Evolutionary conservation across 768 basidiomycete genomes (phyloP), one percentile per base, ranked within the genome.

Genomic region (Boletus insuetus): DNA sequence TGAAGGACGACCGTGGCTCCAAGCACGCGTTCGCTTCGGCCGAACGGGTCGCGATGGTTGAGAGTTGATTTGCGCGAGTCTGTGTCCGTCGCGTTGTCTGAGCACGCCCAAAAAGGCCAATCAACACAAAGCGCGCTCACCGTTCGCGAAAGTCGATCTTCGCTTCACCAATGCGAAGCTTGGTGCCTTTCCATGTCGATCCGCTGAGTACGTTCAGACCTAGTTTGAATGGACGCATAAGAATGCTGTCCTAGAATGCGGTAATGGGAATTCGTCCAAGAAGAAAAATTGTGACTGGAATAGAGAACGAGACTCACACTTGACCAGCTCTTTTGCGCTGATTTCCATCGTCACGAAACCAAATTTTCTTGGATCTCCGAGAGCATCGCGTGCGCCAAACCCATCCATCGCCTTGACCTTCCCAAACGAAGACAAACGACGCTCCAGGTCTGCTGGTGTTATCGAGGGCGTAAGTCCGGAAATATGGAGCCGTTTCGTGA

Each of bases 181-280:
- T 92, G 20, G 90, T 74, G n/a, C 92, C 92, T 73, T 91, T 93
- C 89, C 90, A 94, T 1, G 82, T 89, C 7, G 87, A 83, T 34
- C 92, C 91, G 56, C 86, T 91, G 26, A 94, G 77, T 3, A 83
- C 68, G 65, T 83, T 91, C 68, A 89, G 75, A 69, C 89, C 89
- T 91, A 42, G 46, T n/a, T 32, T 43, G 38, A 41, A 54, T 13
- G 45, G 47, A 54, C 16, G 48, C 3, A 34, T 58, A n/a, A 59
- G 50, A 54, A 20, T 19, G 41, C 6, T 20, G 34, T 38, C 42
- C 41, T 42, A 11, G 5, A 13, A 44, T 24, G 26, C 14, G 20
- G 13, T 6, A 4, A 20, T 40, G 16, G 39, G 14, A 37, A 17
- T 11, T 22, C 19, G 24, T 42, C 40, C 17, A 31, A 17, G 2